Base-by-base conservation (phyloP, 2,329 filamentous ascomycete species). In the Epicoccum nigrum region DNA sequence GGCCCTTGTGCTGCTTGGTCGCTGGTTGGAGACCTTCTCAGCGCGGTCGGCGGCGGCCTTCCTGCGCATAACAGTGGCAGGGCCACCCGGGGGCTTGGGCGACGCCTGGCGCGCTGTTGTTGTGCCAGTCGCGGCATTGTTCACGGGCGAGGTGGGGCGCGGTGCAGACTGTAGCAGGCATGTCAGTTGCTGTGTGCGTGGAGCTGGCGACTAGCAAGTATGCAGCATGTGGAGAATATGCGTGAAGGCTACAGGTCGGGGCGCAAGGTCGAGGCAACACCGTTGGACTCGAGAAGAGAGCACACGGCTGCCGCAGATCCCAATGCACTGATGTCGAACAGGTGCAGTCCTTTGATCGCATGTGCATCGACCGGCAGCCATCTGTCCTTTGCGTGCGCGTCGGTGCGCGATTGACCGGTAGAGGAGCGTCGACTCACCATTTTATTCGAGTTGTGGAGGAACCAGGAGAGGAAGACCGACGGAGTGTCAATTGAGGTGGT, bases 31-130 rank as follows among this genome's bases (percentile, higher is more conserved):
- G 67, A 93, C 86, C 79, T 95, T 94, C 79, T 97, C 94, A 78
- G 96, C 96, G 80, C 96, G 90, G 76, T 97, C 94, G 68, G 93
- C 93, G 23, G 94, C 94, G 34, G 94, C 93, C 74, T 94, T 91
- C 75, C 94, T 88, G 76, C 94, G 87, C 79, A 99, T 95, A 56
- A 92, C 93, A 63, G 93, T 96, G 74, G 94, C 92, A 69, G 94
- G 92, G 66, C 94, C 94, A 62, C 94, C 94, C 20, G 94, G 94
- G 58, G 92, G 88, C 68, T 90, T 87, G 55, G 93, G 92, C 41
- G 93, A 96, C 23, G 90, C 88, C 49, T 90, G 87, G 60, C 93
- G 90, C 70, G 83, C 86, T 70, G 86, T 83, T 71, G 83, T 86
- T 54, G 86, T 82, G 76, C 89, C 90, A 52, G 83, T 83, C 81